Conservation (phyloP, 805 yeast species). For the Tetrapisispora namnaoensis region DNA sequence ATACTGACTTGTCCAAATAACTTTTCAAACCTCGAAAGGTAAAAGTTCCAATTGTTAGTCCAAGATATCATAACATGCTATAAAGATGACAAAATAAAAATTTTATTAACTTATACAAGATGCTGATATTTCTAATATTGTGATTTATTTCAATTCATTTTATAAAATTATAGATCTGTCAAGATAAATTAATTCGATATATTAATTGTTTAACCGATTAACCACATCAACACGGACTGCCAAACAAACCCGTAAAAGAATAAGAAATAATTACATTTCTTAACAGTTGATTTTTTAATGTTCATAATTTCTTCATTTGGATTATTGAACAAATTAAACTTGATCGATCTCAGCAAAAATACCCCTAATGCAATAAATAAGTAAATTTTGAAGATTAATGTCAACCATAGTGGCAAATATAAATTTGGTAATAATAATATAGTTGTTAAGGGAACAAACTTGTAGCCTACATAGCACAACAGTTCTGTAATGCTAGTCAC, state of each 20-base stretch:
- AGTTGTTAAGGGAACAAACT: slow-evolving; percentile 72
- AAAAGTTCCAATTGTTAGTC: not conserved
- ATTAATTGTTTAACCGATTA: slow-evolving; percentile 35
- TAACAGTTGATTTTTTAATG: slow-evolving; percentile 51
- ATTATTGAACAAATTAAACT: slow-evolving; percentile 36
- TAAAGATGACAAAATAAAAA: too few species aligned
- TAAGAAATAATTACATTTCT: slow-evolving; percentile 76
- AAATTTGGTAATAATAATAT: slow-evolving; percentile 42
- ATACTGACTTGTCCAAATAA: too few species aligned
- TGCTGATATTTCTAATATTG: too few species aligned
- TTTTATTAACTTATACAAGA: too few species aligned
- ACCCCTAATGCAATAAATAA: slow-evolving; percentile 49
- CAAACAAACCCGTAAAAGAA: slow-evolving; percentile 75
- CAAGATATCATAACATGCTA: too few species aligned
- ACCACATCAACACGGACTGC: slow-evolving; percentile 68
- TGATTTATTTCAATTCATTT: too few species aligned
- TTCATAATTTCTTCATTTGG: slow-evolving; percentile 40
- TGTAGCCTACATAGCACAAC: slow-evolving; percentile 85
- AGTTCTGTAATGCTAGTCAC: slow-evolving; percentile 62
- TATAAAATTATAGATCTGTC: too few species aligned
- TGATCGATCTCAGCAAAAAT: slow-evolving; percentile 50
- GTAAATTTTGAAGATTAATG: slow-evolving; percentile 40
- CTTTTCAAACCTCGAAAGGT: too few species aligned
- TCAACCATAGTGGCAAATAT: slow-evolving; percentile 28
- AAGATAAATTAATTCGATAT: not conserved